phyloP scores from a whole-genome alignment of 176 grass and related monocot species.

The Carex pumila region DNA sequence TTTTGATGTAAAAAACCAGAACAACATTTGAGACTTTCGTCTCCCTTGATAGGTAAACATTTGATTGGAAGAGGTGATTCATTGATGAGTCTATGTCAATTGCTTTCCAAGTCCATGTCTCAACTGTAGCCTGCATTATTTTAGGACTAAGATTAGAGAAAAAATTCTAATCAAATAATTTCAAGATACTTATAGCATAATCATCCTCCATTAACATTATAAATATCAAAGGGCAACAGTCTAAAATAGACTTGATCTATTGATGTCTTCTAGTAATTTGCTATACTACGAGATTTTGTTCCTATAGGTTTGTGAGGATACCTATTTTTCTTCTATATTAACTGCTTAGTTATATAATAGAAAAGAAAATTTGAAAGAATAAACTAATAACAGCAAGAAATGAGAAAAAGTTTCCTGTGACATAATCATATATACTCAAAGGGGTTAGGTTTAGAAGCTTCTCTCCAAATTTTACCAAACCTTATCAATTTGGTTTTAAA shows the following conservation, averaged over 20 bases:
- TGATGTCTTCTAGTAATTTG: background rate
- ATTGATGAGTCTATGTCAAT: conserved; percentile 4
- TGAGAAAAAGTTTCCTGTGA: background rate
- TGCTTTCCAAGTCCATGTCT: conserved; percentile 21
- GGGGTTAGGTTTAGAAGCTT: conserved; percentile 15
- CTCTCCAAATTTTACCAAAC: conserved; percentile 13
- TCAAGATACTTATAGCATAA: conserved; percentile 12
- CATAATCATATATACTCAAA: background rate
- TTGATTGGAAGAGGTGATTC: conserved; percentile 1
- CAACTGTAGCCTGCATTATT: conserved; percentile 14
- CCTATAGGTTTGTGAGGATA: background rate
- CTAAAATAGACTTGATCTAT: background rate
- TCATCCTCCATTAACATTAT: conserved; percentile 1
- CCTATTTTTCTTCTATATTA: background rate
- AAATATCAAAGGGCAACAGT: background rate
- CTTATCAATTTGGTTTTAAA: conserved; percentile 17
- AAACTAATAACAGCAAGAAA: background rate
- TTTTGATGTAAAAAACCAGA: background rate
- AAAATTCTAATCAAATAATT: conserved; percentile 16
- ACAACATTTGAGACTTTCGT: background rate
- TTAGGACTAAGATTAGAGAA: conserved; percentile 15
- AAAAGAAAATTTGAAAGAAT: background rate
- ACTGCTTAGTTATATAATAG: background rate
- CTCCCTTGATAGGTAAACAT: background rate
- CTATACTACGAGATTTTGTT: background rate